Evolutionary conservation across 2,329 filamentous ascomycete species (phyloP).

Genomic region (Saccharata proteae): DNA sequence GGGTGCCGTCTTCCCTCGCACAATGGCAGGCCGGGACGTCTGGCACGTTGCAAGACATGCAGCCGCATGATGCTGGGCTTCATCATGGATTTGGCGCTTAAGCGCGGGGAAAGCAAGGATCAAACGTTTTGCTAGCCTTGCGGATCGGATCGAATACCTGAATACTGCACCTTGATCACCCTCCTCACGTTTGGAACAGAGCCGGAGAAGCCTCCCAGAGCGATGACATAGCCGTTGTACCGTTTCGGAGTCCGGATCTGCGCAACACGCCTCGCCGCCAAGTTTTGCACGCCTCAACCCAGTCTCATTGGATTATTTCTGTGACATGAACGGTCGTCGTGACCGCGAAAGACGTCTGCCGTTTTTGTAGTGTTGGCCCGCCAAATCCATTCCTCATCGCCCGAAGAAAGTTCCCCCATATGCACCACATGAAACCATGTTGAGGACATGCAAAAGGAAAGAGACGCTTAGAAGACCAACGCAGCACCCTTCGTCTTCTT

Average conservation of each 20-base stretch:
- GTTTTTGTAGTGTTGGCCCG: slow-evolving; percentile 3
- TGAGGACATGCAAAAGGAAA: slow-evolving; percentile 28
- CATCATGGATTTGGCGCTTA: no score
- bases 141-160: no score
- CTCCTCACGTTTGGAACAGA: no score
- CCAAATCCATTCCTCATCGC: slow-evolving; percentile 6
- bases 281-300: slow-evolving; percentile 8
- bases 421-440: slow-evolving; percentile 11
- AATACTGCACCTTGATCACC: no score
- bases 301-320: slow-evolving; percentile 8
- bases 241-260: no score
- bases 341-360: slow-evolving; percentile 4
- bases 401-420: slow-evolving; percentile 8
- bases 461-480: slow-evolving; percentile 86
- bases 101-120: no score
- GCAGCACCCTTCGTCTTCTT: slow-evolving; percentile 99
- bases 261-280: not conserved
- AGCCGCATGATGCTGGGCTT: slow-evolving; percentile 2
- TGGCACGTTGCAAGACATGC: no score
- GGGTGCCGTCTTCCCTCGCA: no score
- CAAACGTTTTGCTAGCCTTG: no score
- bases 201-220: no score
- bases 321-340: slow-evolving; percentile 7
- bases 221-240: no score
- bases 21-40: no score